Evolutionary conservation across 179 eudicot genomes (phyloP).

Genomic region (Carnegiea gigantea): DNA sequence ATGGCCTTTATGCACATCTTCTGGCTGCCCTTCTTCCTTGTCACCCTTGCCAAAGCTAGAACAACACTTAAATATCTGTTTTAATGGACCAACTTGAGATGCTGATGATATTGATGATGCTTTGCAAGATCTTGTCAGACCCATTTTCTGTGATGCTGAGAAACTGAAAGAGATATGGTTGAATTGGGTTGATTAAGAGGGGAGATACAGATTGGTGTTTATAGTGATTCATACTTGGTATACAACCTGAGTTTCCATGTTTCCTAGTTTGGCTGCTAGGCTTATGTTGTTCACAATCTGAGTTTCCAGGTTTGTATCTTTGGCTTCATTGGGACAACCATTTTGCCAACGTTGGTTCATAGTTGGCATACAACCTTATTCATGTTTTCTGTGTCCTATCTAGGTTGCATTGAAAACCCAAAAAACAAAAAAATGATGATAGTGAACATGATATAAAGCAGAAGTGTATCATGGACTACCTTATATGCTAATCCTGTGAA

Average conservation of each 20-base stretch:
- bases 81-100: slow-evolving; percentile 35
- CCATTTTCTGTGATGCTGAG: neutral
- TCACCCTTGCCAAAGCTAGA: slow-evolving; percentile 52
- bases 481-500: no score
- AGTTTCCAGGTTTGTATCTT: neutral
- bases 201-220: neutral
- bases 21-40: slow-evolving; percentile 28
- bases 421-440: no score
- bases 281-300: no score
- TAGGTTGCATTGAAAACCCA: neutral
- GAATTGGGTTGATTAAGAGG: neutral
- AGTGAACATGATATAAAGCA: no score
- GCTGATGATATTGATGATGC: neutral
- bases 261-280: neutral
- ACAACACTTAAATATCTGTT: slow-evolving; percentile 44
- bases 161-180: neutral
- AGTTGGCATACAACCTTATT: neutral
- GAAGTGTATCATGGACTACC: no score
- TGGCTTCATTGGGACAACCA: slow-evolving; percentile 6
- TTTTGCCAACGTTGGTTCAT: neutral
- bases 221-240: neutral
- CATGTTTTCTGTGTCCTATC: neutral
- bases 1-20: slow-evolving; percentile 65
- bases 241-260: no score
- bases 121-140: neutral